Base-by-base conservation (phyloP, 768 basidiomycete genomes). In the Agrocybe pediades region DNA sequence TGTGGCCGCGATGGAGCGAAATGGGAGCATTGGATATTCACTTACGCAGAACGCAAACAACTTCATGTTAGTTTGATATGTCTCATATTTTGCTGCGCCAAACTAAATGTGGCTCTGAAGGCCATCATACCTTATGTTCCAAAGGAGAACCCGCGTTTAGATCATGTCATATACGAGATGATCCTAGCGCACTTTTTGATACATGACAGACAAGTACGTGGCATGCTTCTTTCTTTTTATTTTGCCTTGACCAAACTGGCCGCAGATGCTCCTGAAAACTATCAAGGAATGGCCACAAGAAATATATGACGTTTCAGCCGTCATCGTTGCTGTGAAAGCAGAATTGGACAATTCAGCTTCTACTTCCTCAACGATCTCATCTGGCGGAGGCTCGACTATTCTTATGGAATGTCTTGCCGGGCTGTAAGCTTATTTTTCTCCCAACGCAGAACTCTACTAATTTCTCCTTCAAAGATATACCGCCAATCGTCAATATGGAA, bases 1-100 rank as follows among this genome's bases (percentile, higher is more conserved):
- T 90, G 96, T 59, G 87, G 82, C 2, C 83, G 84, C 41, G 84
- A 96, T 61, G 70, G 79, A 9, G 87, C 85, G 63, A 79, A 82
- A n/a, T 99, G 97, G 97, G 95, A 98, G 65, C 84, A 89, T 61
- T 97, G 91, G 91, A 90, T 98, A 63, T 96, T 97, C 62, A 74
- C 83, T 13, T 98, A 96, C 65, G 90, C 89, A 1, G 85, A 93
- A 67, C 83, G 87, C 61, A 79, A 82, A 21, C 86, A 93, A 53
- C 72, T 98, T 15, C 85, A 90, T 69, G 94, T 92, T 55, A 20
- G 81, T 68, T 20, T 27, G 21, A 15, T 47, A 26, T 5, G 15
- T 21, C 9, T 24, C 9, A 2, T 30, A 8, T 6, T 21, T 20
- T 26, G 15, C 27, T 55, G 23, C 21, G 29, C 26, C 13, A 9